Base-by-base conservation (phyloP, 805 yeast species). In the Candida gorgasii region DNA sequence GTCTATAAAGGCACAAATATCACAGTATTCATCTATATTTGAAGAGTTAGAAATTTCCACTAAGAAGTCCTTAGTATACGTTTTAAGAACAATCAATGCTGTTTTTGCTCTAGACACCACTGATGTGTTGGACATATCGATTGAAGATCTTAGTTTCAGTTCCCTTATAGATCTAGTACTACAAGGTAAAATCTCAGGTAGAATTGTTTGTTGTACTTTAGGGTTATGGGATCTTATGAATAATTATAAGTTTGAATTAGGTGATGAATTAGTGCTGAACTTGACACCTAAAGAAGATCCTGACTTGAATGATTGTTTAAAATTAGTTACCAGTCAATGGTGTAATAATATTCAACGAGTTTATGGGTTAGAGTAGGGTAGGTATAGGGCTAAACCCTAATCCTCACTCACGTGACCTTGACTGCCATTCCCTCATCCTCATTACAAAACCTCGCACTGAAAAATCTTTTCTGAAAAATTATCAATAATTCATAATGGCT, bases 401-500 rank as follows among this genome's bases (percentile, higher is more conserved):
- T 8, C 5, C 12, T 13, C 36, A 3, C 33, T 8, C 33, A 17
- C 17, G 6, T 11, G 15, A 30, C 15, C 23, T 4, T 35, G 38
- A 35, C 38, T 36, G 40, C 33, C 16, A 14, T 33, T 11, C 20
- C 14, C 38, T 8, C 20, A 13, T 22, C 26, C 16, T 4, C 31
- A 18, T 18, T 8, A n/a, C n/a, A n/a, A 19, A 14, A 13, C 14
- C 19, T 17, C 36, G 13, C 30, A 40, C 18, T 13, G 28, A 32
- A 39, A 39, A 24, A 39, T 30, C 31, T 30, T 39, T 33, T 18
- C 16, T 39, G 49, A 48, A 47, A 45, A 48, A 33, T 39, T 49
- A 44, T 49, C 38, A 33, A 27, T 27, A 13, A 36, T 29, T 16
- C 37, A 77, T 20, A 75, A 80, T 84, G 77, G 95, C 92, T 77